A percentile compares a stretch with the other conserved stretches of the same genome.
phyloP scores from a whole-genome alignment of 2,329 filamentous ascomycete genomes.

The Tolypocladium inflatum region DNA sequence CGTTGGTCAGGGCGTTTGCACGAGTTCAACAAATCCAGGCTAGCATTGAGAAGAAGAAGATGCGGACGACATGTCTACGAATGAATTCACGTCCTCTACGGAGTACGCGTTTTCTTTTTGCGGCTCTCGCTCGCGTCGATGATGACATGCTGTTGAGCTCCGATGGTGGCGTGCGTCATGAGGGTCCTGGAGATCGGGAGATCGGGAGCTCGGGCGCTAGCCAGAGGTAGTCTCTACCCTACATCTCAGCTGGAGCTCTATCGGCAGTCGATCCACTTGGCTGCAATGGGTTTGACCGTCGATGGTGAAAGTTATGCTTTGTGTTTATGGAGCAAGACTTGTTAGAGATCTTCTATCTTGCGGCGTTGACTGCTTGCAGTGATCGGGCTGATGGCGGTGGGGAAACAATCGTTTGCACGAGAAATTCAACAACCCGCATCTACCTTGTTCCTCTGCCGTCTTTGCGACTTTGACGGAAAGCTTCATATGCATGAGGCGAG shows the following conservation, averaged over 20 bases:
- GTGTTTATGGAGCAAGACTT: not conserved
- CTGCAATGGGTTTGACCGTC: not conserved
- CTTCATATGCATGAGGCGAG: not conserved
- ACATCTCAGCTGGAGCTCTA: not conserved
- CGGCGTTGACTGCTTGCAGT: not conserved
- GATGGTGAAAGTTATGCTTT: not conserved
- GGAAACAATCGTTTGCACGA: no score
- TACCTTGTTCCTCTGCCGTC: no score
- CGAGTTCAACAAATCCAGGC: not conserved
- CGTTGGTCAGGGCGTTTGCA: slow-evolving; percentile 1
- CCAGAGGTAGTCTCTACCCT: not conserved
- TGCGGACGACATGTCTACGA: not conserved
- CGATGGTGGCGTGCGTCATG: slow-evolving; percentile 22
- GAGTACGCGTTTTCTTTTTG: slow-evolving; percentile 4
- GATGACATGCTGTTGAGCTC: slow-evolving; percentile 13
- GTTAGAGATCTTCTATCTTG: not conserved
- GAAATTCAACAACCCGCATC: no score
- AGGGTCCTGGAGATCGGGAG: slow-evolving; percentile 20
- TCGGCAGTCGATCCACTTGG: not conserved
- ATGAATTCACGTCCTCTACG: not conserved
- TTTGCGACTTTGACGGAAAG: no score
- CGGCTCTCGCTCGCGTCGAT: slow-evolving; percentile 4
- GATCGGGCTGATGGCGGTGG: no score
- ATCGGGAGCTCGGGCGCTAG: slow-evolving; percentile 13
- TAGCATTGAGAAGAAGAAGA: not conserved